These are phyloP conservation scores for Colletotrichum spaethianum DNA, from an alignment of 2,329 filamentous ascomycete species.

Conservation along the genomic window DNA sequence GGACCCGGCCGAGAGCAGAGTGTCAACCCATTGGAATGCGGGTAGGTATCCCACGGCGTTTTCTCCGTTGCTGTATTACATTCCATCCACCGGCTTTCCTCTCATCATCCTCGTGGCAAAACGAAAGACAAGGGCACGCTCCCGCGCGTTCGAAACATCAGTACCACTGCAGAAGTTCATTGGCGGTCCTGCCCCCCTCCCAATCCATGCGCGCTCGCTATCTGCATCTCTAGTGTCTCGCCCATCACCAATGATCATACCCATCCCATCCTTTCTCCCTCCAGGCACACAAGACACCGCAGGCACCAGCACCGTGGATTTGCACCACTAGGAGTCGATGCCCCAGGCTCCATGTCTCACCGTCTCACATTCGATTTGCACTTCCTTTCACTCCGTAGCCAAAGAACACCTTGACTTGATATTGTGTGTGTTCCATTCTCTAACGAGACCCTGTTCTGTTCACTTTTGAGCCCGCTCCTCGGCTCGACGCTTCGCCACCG, in stretches of 20 bases:
- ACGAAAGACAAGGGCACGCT: not conserved
- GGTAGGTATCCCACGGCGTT: not conserved
- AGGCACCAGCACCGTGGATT: not conserved
- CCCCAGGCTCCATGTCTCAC: constrained; percentile 25
- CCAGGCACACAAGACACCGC: constrained; percentile 1
- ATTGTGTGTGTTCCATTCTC: constrained; percentile 22
- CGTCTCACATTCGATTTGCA: constrained; percentile 10
- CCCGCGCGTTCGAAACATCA: constrained; percentile 4
- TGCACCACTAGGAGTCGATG: constrained; percentile 6
- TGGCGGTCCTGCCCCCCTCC: not conserved
- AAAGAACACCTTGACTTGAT: constrained; percentile 13
- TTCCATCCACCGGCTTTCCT: constrained; percentile 1
- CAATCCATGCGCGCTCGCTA: not conserved
- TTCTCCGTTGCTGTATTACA: constrained; percentile 6
- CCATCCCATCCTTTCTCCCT: not conserved
- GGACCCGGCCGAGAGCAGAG: constrained; percentile 18
- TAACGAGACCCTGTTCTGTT: constrained; percentile 5
- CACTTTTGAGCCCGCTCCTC: not conserved
- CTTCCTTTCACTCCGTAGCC: constrained; percentile 13
- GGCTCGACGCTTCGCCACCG: not conserved
- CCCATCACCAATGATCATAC: not conserved
- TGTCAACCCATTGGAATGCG: not conserved
- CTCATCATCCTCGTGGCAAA: constrained; percentile 28
- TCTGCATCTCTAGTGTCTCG: constrained; percentile 6
- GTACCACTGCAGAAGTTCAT: constrained; percentile 34